Percentiles rank a stretch among this genome's conserved stretches.
phyloP scores from a whole-genome alignment of 2,329 filamentous ascomycete genomes.

The Trichoderma sp. region DNA sequence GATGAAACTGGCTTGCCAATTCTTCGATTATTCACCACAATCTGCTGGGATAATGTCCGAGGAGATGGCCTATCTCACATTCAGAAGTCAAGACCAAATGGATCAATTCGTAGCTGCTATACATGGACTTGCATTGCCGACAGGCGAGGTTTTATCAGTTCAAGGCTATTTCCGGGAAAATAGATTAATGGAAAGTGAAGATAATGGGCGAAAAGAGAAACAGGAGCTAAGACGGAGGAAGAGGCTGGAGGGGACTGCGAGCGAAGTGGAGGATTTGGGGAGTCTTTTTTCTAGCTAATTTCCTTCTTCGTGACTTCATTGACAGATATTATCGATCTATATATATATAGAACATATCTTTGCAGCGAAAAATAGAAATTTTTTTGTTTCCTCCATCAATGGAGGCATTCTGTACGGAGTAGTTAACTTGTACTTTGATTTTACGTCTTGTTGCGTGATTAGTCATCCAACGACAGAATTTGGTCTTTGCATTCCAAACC shows the following conservation, averaged over 20 bases:
- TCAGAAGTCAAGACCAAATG: neutral
- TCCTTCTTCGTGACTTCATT: neutral
- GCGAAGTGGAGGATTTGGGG: neutral
- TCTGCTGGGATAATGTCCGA: neutral
- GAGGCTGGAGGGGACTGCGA: neutral
- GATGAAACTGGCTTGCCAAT: neutral
- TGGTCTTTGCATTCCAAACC: conserved; percentile 1
- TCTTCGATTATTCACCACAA: neutral
- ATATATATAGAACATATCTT: no score
- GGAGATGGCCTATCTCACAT: neutral
- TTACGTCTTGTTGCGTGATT: neutral
- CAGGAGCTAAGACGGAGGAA: neutral
- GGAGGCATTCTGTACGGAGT: no score
- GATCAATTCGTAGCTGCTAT: neutral
- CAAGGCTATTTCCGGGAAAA: neutral
- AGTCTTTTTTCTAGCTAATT: neutral
- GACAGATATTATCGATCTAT: no score
- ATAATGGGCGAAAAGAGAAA: neutral
- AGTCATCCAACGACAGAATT: conserved; percentile 19
- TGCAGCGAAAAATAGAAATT: no score
- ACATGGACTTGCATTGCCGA: neutral
- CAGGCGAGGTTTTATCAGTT: neutral
- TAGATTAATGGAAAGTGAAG: neutral
- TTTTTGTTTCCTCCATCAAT: no score
- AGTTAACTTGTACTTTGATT: no score